Conservation (phyloP, 2,329 filamentous ascomycete species). For the Aureobasidium mangrovei region DNA sequence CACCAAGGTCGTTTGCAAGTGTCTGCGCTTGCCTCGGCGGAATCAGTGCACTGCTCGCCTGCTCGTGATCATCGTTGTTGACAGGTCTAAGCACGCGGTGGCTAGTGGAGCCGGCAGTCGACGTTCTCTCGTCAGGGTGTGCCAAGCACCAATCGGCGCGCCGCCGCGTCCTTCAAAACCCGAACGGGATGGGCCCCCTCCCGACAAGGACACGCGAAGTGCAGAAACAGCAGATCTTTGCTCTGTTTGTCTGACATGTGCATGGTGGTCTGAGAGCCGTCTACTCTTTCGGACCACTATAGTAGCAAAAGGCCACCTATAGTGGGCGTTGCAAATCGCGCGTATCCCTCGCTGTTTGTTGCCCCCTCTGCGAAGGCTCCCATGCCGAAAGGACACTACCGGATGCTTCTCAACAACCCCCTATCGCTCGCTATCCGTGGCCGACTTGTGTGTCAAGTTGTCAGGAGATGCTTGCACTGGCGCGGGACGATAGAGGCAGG, state of each 20-base stretch:
- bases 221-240: background rate
- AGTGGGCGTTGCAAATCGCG: constrained; percentile 1
- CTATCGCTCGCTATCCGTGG: background rate
- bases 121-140: background rate
- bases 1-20: background rate
- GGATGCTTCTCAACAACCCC: background rate
- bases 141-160: background rate
- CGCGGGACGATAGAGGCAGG: background rate
- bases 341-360: background rate
- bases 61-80: constrained; percentile 2
- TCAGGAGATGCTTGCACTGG: constrained; percentile 8
- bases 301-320: background rate
- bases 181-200: background rate
- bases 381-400: background rate
- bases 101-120: background rate
- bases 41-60: background rate
- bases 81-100: background rate
- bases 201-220: background rate
- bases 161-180: background rate
- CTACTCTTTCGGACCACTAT: background rate
- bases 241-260: background rate
- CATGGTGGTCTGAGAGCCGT: background rate
- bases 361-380: background rate
- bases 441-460: background rate
- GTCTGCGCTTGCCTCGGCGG: background rate